These are phyloP conservation scores for Talaromyces sp. DNA, from an alignment of 2,329 filamentous ascomycete species.

Conservation along the genomic window DNA sequence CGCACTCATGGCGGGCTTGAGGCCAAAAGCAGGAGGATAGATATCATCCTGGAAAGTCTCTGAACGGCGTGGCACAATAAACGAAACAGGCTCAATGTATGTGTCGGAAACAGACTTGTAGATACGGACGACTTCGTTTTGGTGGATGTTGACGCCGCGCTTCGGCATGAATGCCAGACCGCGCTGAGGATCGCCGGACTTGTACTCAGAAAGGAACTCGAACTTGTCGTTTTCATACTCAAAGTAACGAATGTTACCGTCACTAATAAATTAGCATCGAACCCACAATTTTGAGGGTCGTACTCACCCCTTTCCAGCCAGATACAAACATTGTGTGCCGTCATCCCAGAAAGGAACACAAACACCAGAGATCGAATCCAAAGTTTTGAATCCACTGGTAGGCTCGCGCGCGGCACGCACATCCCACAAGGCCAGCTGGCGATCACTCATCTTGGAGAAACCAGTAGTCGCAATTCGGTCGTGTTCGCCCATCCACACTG, in stretches of 20 bases:
- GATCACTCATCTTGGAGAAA: slow-evolving; percentile 97
- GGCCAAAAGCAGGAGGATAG: slow-evolving; percentile 77
- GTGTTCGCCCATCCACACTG: slow-evolving; percentile 95
- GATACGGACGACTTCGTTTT: slow-evolving; percentile 91
- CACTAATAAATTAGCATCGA: slow-evolving; percentile 48
- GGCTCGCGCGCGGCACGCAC: slow-evolving; percentile 72
- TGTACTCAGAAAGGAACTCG: slow-evolving; percentile 94
- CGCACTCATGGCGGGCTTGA: slow-evolving; percentile 73
- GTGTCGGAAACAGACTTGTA: slow-evolving; percentile 96
- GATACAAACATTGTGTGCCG: slow-evolving; percentile 87
- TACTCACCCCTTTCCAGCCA: slow-evolving; percentile 90
- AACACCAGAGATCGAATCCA: slow-evolving; percentile 95
- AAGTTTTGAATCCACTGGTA: slow-evolving; percentile 80
- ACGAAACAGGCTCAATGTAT: slow-evolving; percentile 95
- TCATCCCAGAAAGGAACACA: slow-evolving; percentile 99
- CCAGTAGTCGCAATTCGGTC: slow-evolving; percentile 94
- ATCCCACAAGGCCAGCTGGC: slow-evolving; percentile 94
- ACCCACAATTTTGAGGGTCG: background rate
- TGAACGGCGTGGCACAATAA: slow-evolving; percentile 88
- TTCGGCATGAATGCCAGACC: slow-evolving; percentile 93
- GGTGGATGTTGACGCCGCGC: slow-evolving; percentile 91
- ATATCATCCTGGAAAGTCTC: slow-evolving; percentile 97
- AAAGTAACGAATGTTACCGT: slow-evolving; percentile 98
- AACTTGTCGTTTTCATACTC: slow-evolving; percentile 99
- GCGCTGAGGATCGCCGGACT: slow-evolving; percentile 90